Percentiles rank a stretch among this genome's conserved stretches.
Conservation (phyloP, 2,329 filamentous ascomycete species). For the Colletotrichum gloeosporioides region DNA sequence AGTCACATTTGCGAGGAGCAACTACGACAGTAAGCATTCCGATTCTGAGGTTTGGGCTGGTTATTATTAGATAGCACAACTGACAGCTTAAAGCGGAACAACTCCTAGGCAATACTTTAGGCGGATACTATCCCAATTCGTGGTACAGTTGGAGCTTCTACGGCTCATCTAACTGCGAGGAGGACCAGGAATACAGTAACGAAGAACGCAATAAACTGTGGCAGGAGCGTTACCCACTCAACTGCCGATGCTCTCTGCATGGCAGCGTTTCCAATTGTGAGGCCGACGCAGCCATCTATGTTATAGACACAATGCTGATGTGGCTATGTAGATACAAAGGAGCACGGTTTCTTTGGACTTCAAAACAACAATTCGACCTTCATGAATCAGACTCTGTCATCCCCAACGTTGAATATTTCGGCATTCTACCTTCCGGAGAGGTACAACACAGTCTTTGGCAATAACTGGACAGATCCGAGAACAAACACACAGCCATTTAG, state of each 20-base stretch:
- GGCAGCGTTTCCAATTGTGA: not conserved
- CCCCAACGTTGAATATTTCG: slow-evolving; percentile 24
- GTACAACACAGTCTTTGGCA: not conserved
- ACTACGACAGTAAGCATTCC: not conserved
- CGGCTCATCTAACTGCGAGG: not conserved
- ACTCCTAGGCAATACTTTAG: not conserved
- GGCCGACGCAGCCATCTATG: not conserved
- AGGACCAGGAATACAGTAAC: not conserved
- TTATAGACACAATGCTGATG: not conserved
- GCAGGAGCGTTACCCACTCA: not conserved
- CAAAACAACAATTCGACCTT: slow-evolving; percentile 15
- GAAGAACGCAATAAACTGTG: not conserved
- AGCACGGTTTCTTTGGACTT: slow-evolving; percentile 23
- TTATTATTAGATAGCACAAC: not conserved
- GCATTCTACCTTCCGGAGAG: not conserved
- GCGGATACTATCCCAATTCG: not conserved
- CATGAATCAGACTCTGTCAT: not conserved
- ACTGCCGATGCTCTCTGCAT: not conserved
- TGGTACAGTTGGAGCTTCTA: not conserved
- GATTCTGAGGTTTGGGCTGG: not conserved
- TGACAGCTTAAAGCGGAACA: not conserved
- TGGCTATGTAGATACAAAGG: not conserved
- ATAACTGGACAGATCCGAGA: slow-evolving; percentile 12
- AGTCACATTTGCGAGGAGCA: not conserved
- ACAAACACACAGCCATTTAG: not conserved